Evolutionary conservation across 768 basidiomycete species (phyloP).

Genomic region (Russula vinacea): DNA sequence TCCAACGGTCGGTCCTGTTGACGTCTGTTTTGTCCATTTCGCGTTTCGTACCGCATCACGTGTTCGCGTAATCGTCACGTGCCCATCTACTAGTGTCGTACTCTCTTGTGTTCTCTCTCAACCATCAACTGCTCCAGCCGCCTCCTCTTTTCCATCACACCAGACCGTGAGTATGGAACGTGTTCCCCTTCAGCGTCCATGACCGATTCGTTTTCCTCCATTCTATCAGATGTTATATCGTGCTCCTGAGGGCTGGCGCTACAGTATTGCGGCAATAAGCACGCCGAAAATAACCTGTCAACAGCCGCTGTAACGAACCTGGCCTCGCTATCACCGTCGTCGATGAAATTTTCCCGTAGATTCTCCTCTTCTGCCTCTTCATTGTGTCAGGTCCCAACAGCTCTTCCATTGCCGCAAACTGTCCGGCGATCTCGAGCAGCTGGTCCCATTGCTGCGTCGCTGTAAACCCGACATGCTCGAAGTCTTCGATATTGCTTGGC

Average conservation of each 20-base stretch:
- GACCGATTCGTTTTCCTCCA: not conserved
- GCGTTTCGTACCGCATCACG: conserved; percentile 19
- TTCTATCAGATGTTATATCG: conserved; percentile 1
- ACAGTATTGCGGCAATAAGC: not conserved
- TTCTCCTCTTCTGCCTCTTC: conserved; percentile 46
- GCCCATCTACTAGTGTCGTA: not conserved
- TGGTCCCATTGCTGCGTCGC: conserved; percentile 46
- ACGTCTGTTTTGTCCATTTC: conserved; percentile 19
- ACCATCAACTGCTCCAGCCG: conserved; percentile 13
- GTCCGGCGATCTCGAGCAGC: conserved; percentile 41
- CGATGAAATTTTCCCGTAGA: conserved; percentile 34
- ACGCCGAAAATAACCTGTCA: not conserved
- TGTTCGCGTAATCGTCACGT: conserved; percentile 28
- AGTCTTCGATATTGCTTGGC: conserved; percentile 34
- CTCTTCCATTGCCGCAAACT: conserved; percentile 41
- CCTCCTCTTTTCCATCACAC: conserved; percentile 16
- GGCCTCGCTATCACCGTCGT: conserved; percentile 30
- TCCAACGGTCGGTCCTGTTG: conserved; percentile 15
- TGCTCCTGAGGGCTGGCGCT: not conserved
- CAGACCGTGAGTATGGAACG: conserved; percentile 13
- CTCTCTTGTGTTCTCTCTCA: conserved; percentile 6
- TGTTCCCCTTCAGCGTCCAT: not conserved
- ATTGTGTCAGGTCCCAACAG: conserved; percentile 39
- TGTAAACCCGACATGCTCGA: conserved; percentile 40
- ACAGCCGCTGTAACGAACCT: conserved; percentile 10